Percentiles rank a stretch among this genome's conserved stretches.
These are phyloP conservation scores for Leishmania gerbilli DNA, from an alignment of 208 protist species.

Conservation along the genomic window DNA sequence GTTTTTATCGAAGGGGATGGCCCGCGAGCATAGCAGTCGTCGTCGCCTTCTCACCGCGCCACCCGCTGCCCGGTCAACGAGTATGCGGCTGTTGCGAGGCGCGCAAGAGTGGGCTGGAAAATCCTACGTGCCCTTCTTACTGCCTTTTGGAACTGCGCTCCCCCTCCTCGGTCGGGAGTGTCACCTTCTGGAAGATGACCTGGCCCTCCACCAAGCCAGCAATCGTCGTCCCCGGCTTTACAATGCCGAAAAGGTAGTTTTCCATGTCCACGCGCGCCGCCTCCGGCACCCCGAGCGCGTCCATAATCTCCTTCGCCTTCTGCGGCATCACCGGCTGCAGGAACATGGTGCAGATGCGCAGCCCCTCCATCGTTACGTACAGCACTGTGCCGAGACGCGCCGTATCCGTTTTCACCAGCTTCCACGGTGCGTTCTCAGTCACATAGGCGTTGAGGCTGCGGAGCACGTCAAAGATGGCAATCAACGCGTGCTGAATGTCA, in stretches of 20 bases:
- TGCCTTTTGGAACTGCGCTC: not conserved
- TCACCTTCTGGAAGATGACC: conserved; percentile 76
- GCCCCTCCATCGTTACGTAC: conserved; percentile 89
- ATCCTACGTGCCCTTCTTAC: conserved; percentile 24
- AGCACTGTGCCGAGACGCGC: conserved; percentile 84
- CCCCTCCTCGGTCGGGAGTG: conserved; percentile 31
- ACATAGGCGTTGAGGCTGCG: conserved; percentile 90
- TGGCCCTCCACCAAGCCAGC: conserved; percentile 49
- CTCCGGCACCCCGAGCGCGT: conserved; percentile 82
- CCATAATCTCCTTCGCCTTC: conserved; percentile 81
- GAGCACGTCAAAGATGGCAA: conserved; percentile 87
- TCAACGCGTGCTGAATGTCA: conserved; percentile 88
- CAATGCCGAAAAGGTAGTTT: conserved; percentile 69
- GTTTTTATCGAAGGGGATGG: not conserved
- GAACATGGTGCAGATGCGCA: conserved; percentile 81
- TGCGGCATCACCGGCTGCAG: conserved; percentile 87
- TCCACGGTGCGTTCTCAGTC: conserved; percentile 93
- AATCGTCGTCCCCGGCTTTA: conserved; percentile 65
- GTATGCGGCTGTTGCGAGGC: not conserved
- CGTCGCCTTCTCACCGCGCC: not conserved
- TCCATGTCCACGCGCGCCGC: conserved; percentile 49
- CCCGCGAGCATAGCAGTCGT: not conserved
- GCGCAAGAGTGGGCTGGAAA: not conserved
- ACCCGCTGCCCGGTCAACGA: not conserved
- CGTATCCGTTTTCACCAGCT: conserved; percentile 84